phyloP scores from a whole-genome alignment of 2,329 filamentous ascomycete species.

The Juglanconis oblonga region DNA sequence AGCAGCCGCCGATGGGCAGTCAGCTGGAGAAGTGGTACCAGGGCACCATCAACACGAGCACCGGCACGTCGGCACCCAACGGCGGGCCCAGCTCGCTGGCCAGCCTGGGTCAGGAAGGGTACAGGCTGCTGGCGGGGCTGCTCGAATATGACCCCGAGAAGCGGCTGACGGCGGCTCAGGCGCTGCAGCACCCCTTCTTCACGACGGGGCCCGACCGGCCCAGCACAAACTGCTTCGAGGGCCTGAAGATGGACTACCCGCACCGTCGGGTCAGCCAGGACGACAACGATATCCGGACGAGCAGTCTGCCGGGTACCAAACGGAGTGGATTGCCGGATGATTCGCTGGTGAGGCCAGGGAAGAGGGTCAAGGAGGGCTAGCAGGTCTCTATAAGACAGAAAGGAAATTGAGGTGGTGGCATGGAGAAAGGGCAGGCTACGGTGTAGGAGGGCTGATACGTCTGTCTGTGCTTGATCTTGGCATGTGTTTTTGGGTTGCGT shows the following conservation, averaged over 20 bases:
- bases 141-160: slow-evolving; percentile 92
- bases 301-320: slow-evolving; percentile 87
- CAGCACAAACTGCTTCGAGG: slow-evolving; percentile 85
- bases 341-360: slow-evolving; percentile 58
- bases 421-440: too few species aligned
- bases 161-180: slow-evolving; percentile 81
- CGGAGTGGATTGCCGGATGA: slow-evolving; percentile 84
- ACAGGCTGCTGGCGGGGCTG: slow-evolving; percentile 75
- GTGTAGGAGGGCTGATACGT: too few species aligned
- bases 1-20: slow-evolving; percentile 33
- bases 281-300: slow-evolving; percentile 91
- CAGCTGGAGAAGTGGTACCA: slow-evolving; percentile 80
- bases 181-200: slow-evolving; percentile 90
- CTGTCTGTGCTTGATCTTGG: too few species aligned
- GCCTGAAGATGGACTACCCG: slow-evolving; percentile 83
- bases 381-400: neutral
- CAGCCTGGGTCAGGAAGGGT: slow-evolving; percentile 71
- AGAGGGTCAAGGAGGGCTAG: slow-evolving; percentile 57
- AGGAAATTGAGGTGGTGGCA: too few species aligned
- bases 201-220: slow-evolving; percentile 64
- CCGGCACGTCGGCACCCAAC: slow-evolving; percentile 42
- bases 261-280: slow-evolving; percentile 88
- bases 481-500: too few species aligned
- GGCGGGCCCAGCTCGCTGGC: slow-evolving; percentile 40
- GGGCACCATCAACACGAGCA: slow-evolving; percentile 61